These are phyloP conservation scores for Phoma sp. DNA, from an alignment of 2,329 filamentous ascomycete species.

Conservation along the genomic window DNA sequence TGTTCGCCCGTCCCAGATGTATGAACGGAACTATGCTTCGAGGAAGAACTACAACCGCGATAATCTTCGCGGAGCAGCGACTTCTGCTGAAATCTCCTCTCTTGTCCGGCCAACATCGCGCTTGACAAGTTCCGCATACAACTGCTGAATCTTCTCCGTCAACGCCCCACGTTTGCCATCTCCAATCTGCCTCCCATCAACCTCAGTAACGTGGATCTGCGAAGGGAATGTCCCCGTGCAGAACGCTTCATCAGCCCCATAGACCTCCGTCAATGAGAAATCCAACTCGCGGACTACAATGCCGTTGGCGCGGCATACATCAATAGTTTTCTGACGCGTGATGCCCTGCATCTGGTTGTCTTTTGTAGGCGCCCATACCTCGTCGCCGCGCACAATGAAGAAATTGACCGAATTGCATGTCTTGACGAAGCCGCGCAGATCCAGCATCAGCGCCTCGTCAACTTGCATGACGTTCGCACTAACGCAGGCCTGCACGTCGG, in stretches of 20 bases:
- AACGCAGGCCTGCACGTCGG: constrained; percentile 1
- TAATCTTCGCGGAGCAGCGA: not conserved
- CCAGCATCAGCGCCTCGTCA: constrained; percentile 1
- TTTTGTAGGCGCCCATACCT: constrained; percentile 1
- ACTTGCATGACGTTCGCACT: constrained; percentile 2
- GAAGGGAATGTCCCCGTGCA: constrained; percentile 1
- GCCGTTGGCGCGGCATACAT: not conserved
- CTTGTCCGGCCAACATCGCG: not conserved
- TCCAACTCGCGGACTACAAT: not conserved
- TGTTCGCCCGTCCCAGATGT: no score
- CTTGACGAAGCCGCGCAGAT: constrained; percentile 1
- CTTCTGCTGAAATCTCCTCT: not conserved
- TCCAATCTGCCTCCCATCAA: constrained; percentile 2
- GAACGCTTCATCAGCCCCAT: not conserved
- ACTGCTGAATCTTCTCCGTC: not conserved
- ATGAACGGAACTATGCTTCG: no score
- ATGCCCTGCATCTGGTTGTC: constrained; percentile 7
- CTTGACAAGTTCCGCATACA: not conserved
- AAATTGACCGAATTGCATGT: constrained; percentile 5
- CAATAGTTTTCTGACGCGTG: constrained; percentile 1
- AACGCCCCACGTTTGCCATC: not conserved
- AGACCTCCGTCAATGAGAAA: not conserved
- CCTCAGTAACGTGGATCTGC: constrained; percentile 1
- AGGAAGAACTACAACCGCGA: not conserved
- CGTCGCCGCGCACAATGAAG: constrained; percentile 4